Base-by-base conservation (phyloP, 2,329 filamentous ascomycete species). In the Blumeria hordei region DNA sequence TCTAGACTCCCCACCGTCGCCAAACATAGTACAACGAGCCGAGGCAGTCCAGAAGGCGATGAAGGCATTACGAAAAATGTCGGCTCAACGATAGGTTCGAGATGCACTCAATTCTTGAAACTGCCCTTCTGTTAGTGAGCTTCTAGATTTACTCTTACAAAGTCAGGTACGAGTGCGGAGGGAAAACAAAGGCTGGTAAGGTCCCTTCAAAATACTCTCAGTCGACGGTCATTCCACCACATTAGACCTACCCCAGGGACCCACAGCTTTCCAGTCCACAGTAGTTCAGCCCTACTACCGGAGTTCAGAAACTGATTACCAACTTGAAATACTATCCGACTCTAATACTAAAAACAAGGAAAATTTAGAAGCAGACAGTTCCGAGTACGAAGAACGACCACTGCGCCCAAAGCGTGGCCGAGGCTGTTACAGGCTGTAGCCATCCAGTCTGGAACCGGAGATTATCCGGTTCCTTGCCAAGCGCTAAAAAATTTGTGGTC, bases 21-120 rank as follows among this genome's bases (percentile, higher is more conserved):
- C n/a, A n/a, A n/a, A n/a, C n/a, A n/a, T n/a, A n/a, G n/a, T n/a
- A 5, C 49, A 56, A 45, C 2, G 52, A 12, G 37, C 56, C 35
- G 21, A 7, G 6, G 45, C 57, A 8, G 9, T 56, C 28, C 50
- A 49, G n/a, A 58, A 58, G 28, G 57, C 55, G 9, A 56, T 55
- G 33, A 52, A 35, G 1, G 54, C 56, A 43, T 18, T 58, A 34
- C 8, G 39, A 6, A 58, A 52, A 8, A 16, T 54, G 11, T 41
- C 18, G 11, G 49, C 50, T n/a, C 14, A 41, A 28, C 21, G 54
- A 14, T 2, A 57, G 32, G n/a, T 55, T 21, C 14, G 41, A 3
- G 54, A 55, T 12, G 52, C 51, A 39, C 21, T 57, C 0, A 47
- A 49, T 45, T 50, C 14, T 3, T 6, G 50, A 0, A 57, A 57